These are phyloP conservation scores for Fusarium newnesense DNA, from an alignment of 2,329 filamentous ascomycete species.

Conservation along the genomic window DNA sequence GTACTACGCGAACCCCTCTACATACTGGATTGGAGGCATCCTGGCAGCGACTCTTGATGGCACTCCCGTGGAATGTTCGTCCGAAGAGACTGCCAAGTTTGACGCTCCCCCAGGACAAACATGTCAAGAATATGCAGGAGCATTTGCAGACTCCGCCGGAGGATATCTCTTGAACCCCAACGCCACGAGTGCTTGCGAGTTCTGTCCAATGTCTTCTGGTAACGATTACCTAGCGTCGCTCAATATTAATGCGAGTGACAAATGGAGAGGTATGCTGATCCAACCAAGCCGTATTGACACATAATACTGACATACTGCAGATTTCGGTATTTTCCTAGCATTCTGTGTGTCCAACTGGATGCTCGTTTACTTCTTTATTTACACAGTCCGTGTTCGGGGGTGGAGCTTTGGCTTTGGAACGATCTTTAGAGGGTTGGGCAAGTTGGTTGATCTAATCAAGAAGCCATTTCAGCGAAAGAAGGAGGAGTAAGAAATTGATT, in stretches of 20 bases:
- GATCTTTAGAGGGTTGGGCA: conserved; percentile 32
- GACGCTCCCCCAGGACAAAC: conserved; percentile 71
- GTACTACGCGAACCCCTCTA: conserved; percentile 38
- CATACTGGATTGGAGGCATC: conserved; percentile 38
- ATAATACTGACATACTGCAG: conserved; percentile 31
- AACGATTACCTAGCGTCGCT: conserved; percentile 72
- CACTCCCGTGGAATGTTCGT: conserved; percentile 53
- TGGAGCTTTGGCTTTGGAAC: conserved; percentile 76
- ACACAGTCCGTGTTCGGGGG: conserved; percentile 74
- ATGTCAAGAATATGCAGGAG: conserved; percentile 71
- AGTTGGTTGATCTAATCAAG: conserved; percentile 31
- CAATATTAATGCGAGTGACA: conserved; percentile 63
- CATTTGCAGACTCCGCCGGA: conserved; percentile 57
- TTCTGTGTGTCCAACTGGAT: conserved; percentile 78
- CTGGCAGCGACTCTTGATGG: conserved; percentile 34
- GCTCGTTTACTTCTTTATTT: conserved; percentile 81
- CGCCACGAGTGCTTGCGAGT: conserved; percentile 70
- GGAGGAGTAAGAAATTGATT: background rate
- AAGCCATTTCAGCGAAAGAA: conserved; percentile 35
- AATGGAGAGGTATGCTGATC: conserved; percentile 62
- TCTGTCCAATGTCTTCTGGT: conserved; percentile 70
- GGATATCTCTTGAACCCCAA: conserved; percentile 74
- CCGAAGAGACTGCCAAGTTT: conserved; percentile 56
- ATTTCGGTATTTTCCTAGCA: conserved; percentile 76
- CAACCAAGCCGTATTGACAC: background rate